Conservation (phyloP, 2,329 filamentous ascomycete genomes). For the Cryphonectria radicalis region DNA sequence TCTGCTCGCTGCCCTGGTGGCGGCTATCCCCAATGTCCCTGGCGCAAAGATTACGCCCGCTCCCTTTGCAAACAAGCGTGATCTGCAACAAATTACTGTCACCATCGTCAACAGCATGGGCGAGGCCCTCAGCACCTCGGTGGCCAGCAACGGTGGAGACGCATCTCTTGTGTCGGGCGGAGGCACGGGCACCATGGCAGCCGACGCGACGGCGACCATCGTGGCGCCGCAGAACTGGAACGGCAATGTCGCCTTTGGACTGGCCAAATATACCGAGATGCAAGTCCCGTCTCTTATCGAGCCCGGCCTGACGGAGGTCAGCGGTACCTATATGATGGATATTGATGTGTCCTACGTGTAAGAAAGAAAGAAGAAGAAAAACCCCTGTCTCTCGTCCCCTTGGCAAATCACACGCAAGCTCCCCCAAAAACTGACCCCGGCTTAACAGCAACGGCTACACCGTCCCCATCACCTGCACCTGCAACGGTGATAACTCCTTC, state of each 20-base stretch:
- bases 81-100: slow-evolving; percentile 20
- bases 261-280: slow-evolving; percentile 9
- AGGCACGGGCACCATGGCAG: background rate
- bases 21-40: slow-evolving; percentile 18
- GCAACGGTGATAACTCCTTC: slow-evolving; percentile 18
- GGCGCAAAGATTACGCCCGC: slow-evolving; percentile 17
- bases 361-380: background rate
- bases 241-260: slow-evolving; percentile 23
- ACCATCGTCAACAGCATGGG: slow-evolving; percentile 27
- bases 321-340: slow-evolving; percentile 16
- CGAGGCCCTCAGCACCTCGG: slow-evolving; percentile 20
- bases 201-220: slow-evolving; percentile 15
- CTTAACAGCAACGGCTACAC: slow-evolving; percentile 25
- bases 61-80: slow-evolving; percentile 10
- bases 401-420: background rate
- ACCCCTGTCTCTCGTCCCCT: too few species aligned
- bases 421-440: background rate
- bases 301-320: slow-evolving; percentile 18
- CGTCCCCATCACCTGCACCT: slow-evolving; percentile 28
- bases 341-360: slow-evolving; percentile 29
- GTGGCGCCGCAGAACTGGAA: slow-evolving; percentile 26
- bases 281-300: slow-evolving; percentile 20
- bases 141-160: slow-evolving; percentile 19
- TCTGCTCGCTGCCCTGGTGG: slow-evolving; percentile 18
- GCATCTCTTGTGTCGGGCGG: slow-evolving; percentile 5